These are phyloP conservation scores for Berkeleyomyces basicola DNA, from an alignment of 2,329 filamentous ascomycete species.

Conservation along the genomic window DNA sequence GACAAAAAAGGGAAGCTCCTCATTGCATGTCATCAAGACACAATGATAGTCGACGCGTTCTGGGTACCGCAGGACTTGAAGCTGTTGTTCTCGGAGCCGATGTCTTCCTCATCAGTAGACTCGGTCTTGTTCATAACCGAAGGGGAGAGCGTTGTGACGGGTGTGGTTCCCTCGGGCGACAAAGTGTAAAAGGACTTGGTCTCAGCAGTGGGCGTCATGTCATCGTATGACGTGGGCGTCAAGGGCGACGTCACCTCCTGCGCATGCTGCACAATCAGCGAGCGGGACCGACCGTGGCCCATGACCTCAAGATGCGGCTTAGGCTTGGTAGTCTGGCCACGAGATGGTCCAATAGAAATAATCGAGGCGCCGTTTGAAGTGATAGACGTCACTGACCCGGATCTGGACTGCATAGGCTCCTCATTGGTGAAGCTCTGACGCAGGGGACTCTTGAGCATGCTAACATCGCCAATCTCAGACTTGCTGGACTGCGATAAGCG, in stretches of 20 bases:
- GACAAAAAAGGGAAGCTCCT: background rate
- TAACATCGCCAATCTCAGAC: conserved; percentile 45
- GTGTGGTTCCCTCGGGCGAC: conserved; percentile 4
- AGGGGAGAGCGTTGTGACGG: background rate
- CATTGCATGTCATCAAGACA: conserved; percentile 1
- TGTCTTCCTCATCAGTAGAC: conserved; percentile 2
- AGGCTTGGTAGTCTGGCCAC: conserved; percentile 1
- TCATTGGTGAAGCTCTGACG: conserved; percentile 28
- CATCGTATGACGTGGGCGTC: conserved; percentile 4
- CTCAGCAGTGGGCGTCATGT: conserved; percentile 6
- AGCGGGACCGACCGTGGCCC: background rate
- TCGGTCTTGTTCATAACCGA: conserved; percentile 1
- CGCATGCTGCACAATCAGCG: conserved; percentile 6
- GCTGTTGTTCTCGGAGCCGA: conserved; percentile 10
- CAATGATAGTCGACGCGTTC: conserved; percentile 8
- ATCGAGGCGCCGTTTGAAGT: conserved; percentile 6
- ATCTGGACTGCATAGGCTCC: background rate
- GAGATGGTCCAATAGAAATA: conserved; percentile 6
- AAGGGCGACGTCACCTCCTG: conserved; percentile 3
- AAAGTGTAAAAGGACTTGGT: conserved; percentile 4
- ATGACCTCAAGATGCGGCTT: background rate
- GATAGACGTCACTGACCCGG: background rate
- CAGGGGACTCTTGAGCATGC: conserved; percentile 32
- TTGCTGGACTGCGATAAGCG: conserved; percentile 36
- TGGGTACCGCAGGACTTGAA: conserved; percentile 13